Evolutionary conservation across 2,329 filamentous ascomycete genomes (phyloP).

Genomic region (Annulohypoxylon truncatum): DNA sequence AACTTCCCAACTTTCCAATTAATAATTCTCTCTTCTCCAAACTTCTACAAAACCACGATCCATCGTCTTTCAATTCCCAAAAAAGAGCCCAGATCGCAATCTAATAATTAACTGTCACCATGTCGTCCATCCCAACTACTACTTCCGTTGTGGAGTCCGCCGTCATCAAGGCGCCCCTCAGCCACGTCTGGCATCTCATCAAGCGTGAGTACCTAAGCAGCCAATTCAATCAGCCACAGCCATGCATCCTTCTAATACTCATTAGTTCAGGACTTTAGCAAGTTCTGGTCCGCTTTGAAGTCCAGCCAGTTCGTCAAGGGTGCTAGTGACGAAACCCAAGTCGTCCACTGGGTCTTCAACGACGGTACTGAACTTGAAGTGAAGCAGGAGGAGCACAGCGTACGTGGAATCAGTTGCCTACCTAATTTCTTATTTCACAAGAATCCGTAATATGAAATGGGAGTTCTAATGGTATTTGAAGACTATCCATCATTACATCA

Average conservation of each 20-base stretch:
- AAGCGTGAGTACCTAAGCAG: constrained; percentile 61
- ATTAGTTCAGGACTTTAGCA: constrained; percentile 70
- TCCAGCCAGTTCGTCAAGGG: constrained; percentile 73
- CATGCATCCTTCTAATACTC: neutral
- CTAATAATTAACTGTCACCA: constrained; percentile 39
- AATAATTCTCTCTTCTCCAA: neutral
- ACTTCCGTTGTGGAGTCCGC: constrained; percentile 74
- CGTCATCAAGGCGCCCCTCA: constrained; percentile 75
- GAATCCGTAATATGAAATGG: neutral
- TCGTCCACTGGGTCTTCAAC: constrained; percentile 77
- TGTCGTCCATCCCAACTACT: constrained; percentile 71
- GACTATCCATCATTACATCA: constrained; percentile 80
- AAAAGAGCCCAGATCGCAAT: neutral
- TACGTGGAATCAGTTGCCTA: constrained; percentile 53
- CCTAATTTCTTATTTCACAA: neutral
- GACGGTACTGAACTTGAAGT: constrained; percentile 76
- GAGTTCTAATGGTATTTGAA: constrained; percentile 46
- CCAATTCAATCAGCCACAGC: neutral
- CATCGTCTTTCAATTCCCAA: neutral
- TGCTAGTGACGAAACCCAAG: constrained; percentile 70
- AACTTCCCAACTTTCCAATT: neutral
- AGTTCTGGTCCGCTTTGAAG: constrained; percentile 73
- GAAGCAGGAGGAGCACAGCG: constrained; percentile 81
- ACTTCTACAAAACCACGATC: neutral
- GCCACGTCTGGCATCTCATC: constrained; percentile 78